Percentiles rank a stretch among this genome's conserved stretches.
Conservation (phyloP, 1,284 basidiomycete genomes). For the Boletus austroedulis region DNA sequence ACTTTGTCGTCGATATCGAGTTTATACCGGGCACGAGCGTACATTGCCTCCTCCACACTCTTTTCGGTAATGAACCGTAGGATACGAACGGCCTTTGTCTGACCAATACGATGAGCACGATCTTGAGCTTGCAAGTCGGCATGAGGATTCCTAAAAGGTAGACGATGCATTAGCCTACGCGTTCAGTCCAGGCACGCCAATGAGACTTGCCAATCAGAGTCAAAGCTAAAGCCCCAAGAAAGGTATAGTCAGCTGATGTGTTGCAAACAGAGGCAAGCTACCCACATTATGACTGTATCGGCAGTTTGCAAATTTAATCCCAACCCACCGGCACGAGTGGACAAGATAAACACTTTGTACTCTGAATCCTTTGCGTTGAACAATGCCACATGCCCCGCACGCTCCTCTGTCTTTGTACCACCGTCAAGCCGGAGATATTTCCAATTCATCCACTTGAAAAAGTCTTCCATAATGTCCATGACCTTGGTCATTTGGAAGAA, state of each 20-base stretch:
- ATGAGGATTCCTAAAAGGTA: constrained; percentile 79
- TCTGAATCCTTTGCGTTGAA: constrained; percentile 94
- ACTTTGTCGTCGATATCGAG: constrained; percentile 99
- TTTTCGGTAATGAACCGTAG: constrained; percentile 97
- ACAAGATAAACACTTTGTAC: constrained; percentile 93
- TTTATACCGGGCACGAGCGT: constrained; percentile 92
- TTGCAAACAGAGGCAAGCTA: constrained; percentile 29
- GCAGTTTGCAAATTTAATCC: constrained; percentile 98
- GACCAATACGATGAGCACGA: constrained; percentile 99
- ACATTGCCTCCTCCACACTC: constrained; percentile 97
- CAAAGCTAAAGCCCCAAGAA: constrained; percentile 56
- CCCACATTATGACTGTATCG: constrained; percentile 98
- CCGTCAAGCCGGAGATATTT: constrained; percentile 96
- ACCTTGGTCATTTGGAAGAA: constrained; percentile 99
- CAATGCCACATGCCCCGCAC: constrained; percentile 82
- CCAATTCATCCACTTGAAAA: constrained; percentile 87
- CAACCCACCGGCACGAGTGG: constrained; percentile 95
- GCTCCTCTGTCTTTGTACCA: constrained; percentile 97
- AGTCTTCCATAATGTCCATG: constrained; percentile 99
- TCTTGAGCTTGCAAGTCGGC: constrained; percentile 99
- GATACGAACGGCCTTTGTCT: constrained; percentile 97
- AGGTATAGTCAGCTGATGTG: constrained; percentile 4
- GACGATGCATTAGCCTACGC: not conserved
- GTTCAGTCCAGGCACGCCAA: not conserved
- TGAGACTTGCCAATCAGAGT: constrained; percentile 71